Evolutionary conservation across 2,329 filamentous ascomycete species (phyloP).

Genomic region (Elsinoe necatrix): DNA sequence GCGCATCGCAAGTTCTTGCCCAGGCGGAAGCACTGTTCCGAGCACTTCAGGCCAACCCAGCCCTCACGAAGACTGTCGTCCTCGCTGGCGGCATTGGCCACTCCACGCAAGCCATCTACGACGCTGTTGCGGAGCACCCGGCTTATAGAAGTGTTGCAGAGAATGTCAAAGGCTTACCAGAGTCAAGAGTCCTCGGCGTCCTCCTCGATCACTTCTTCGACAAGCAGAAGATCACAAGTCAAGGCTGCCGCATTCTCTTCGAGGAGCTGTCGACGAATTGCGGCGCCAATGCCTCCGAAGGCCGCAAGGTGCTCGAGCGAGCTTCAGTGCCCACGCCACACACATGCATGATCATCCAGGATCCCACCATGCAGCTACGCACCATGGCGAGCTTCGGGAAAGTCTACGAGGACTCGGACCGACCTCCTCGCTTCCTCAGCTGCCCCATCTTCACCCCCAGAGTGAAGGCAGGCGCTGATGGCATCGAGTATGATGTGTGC

Average conservation of each 20-base stretch:
- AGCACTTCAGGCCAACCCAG: constrained; percentile 26
- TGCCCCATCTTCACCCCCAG: constrained; percentile 30
- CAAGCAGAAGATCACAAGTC: constrained; percentile 20
- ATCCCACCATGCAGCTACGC: constrained; percentile 39
- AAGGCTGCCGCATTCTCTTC: constrained; percentile 30
- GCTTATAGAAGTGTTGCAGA: constrained; percentile 24
- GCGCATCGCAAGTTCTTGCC: constrained; percentile 33
- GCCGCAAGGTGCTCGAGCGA: constrained; percentile 30
- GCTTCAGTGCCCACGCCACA: constrained; percentile 21
- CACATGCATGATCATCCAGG: constrained; percentile 35
- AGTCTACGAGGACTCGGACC: constrained; percentile 25
- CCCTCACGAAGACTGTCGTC: constrained; percentile 32
- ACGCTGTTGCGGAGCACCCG: constrained; percentile 31
- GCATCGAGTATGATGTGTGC: constrained; percentile 15
- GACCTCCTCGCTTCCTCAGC: constrained; percentile 23
- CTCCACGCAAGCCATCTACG: constrained; percentile 37
- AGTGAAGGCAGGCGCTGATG: constrained; percentile 9
- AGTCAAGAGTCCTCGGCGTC: constrained; percentile 33
- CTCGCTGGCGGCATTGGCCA: constrained; percentile 41
- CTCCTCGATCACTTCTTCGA: constrained; percentile 31
- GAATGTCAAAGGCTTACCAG: constrained; percentile 31
- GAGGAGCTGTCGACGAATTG: constrained; percentile 42
- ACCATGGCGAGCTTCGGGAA: constrained; percentile 37
- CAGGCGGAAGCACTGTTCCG: constrained; percentile 31
- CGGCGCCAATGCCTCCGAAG: constrained; percentile 37